Evolutionary conservation across 2,329 filamentous ascomycete species (phyloP).

Genomic region (Myriosclerotinia scirpicola): DNA sequence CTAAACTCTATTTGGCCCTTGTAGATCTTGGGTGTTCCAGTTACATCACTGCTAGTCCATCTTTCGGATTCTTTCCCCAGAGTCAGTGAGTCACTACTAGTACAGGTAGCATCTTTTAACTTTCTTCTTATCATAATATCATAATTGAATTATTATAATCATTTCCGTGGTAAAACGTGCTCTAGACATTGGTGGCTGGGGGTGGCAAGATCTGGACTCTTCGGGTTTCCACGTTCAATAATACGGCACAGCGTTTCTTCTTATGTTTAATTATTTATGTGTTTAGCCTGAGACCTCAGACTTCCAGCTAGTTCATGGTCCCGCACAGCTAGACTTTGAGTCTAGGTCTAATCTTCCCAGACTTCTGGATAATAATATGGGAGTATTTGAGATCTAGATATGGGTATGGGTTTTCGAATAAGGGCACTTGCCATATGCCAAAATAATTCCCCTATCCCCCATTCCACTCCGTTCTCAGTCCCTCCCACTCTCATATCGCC

Average conservation of each 20-base stretch:
- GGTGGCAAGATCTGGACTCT: slow-evolving; percentile 11
- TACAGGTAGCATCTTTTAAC: not conserved
- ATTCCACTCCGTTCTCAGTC: not conserved
- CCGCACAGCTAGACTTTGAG: not conserved
- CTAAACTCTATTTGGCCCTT: slow-evolving; percentile 6
- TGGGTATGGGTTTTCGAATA: too few relatives aligned
- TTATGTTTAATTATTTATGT: not conserved
- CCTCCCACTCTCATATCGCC: not conserved
- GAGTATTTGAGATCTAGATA: too few relatives aligned
- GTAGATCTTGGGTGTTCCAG: slow-evolving; percentile 1
- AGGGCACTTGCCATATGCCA: not conserved
- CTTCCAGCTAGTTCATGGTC: not conserved
- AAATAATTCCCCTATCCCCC: not conserved
- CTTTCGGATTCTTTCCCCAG: slow-evolving; percentile 5
- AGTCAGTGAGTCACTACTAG: too few relatives aligned
- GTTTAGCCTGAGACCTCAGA: not conserved
- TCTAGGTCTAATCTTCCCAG: not conserved
- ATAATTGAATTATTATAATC: not conserved
- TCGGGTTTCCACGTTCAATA: not conserved
- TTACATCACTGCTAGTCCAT: slow-evolving; percentile 1
- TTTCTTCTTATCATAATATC: slow-evolving; percentile 13
- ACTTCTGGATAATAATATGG: not conserved
- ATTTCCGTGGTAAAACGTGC: not conserved
- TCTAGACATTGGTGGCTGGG: not conserved
- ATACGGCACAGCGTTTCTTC: not conserved